phyloP scores from a whole-genome alignment of 257 asterid genomes.

The Ilex asprella region DNA sequence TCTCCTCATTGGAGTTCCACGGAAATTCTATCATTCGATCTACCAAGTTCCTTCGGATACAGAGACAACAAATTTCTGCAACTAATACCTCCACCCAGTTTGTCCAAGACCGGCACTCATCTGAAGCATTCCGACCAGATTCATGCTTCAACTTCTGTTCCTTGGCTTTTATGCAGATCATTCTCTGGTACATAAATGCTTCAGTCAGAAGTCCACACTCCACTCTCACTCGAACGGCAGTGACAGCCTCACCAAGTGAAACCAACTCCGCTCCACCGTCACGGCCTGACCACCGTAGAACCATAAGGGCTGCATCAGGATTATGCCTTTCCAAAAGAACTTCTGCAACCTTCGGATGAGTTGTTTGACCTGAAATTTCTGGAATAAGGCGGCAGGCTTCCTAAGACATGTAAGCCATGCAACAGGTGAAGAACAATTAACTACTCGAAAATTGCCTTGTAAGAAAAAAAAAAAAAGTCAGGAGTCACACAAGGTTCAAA shows the following conservation, averaged over 20 bases:
- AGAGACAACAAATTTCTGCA: slow-evolving; percentile 79
- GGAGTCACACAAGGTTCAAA: too few relatives aligned
- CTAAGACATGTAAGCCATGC: slow-evolving; percentile 27
- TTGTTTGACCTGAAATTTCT: slow-evolving; percentile 68
- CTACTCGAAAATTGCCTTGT: not conserved
- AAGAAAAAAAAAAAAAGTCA: too few relatives aligned
- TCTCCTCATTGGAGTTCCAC: slow-evolving; percentile 89
- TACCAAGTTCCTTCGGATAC: slow-evolving; percentile 68
- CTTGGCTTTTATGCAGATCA: slow-evolving; percentile 54
- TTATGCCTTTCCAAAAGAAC: slow-evolving; percentile 73
- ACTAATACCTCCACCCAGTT: slow-evolving; percentile 78
- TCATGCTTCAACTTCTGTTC: slow-evolving; percentile 43
- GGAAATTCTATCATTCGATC: slow-evolving; percentile 93
- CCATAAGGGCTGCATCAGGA: slow-evolving; percentile 95
- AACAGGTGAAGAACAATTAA: slow-evolving; percentile 22
- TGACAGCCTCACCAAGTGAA: slow-evolving; percentile 78
- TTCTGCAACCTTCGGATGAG: slow-evolving; percentile 82
- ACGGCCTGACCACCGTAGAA: slow-evolving; percentile 83
- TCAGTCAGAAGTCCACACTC: slow-evolving; percentile 97
- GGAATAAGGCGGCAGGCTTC: slow-evolving; percentile 85
- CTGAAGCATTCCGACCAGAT: slow-evolving; percentile 20
- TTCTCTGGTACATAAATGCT: slow-evolving; percentile 90
- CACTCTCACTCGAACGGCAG: slow-evolving; percentile 73
- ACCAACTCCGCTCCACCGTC: slow-evolving; percentile 54
- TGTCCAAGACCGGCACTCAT: slow-evolving; percentile 39